phyloP scores from a whole-genome alignment of 2,329 filamentous ascomycete genomes.

The Fusarium neocosmosporiellum region DNA sequence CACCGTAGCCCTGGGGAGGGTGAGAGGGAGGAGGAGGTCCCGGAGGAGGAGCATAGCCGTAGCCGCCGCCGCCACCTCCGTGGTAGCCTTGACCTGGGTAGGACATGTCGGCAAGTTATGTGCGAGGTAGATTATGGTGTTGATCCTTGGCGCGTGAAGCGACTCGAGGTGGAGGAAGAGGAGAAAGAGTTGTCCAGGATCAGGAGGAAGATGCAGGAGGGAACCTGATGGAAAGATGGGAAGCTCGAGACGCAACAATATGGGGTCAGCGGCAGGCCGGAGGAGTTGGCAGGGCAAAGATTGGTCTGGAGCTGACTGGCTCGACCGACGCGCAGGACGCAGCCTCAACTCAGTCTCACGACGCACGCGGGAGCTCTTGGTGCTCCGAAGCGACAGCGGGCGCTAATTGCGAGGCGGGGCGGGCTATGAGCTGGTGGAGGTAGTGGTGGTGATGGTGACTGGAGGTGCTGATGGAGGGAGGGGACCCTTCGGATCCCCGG shows the following conservation, averaged over 20 bases:
- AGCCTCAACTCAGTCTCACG: slow-evolving; percentile 10
- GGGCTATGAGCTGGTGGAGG: background rate
- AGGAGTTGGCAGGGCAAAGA: background rate
- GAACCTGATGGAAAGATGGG: slow-evolving; percentile 13
- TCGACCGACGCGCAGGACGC: background rate
- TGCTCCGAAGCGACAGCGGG: slow-evolving; percentile 13
- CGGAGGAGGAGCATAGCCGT: slow-evolving; percentile 41
- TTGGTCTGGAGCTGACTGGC: background rate
- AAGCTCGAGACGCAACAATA: slow-evolving; percentile 13
- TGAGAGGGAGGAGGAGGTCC: slow-evolving; percentile 22
- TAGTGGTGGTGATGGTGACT: background rate
- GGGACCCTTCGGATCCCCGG: slow-evolving; percentile 5
- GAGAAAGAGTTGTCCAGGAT: background rate
- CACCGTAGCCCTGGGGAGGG: slow-evolving; percentile 31
- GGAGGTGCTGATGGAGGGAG: slow-evolving; percentile 3
- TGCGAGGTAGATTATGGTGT: slow-evolving; percentile 1
- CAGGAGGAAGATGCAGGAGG: slow-evolving; percentile 19
- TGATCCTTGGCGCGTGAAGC: slow-evolving; percentile 8
- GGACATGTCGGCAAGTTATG: slow-evolving; percentile 47
- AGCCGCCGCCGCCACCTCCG: slow-evolving; percentile 47
- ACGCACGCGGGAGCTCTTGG: background rate
- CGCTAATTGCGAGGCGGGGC: slow-evolving; percentile 30
- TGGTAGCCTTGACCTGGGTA: slow-evolving; percentile 56
- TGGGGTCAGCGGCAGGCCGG: slow-evolving; percentile 14
- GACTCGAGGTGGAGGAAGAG: slow-evolving; percentile 4